phyloP scores from a whole-genome alignment of 2,329 filamentous ascomycete genomes.

The Pseudopithomyces maydicus region DNA sequence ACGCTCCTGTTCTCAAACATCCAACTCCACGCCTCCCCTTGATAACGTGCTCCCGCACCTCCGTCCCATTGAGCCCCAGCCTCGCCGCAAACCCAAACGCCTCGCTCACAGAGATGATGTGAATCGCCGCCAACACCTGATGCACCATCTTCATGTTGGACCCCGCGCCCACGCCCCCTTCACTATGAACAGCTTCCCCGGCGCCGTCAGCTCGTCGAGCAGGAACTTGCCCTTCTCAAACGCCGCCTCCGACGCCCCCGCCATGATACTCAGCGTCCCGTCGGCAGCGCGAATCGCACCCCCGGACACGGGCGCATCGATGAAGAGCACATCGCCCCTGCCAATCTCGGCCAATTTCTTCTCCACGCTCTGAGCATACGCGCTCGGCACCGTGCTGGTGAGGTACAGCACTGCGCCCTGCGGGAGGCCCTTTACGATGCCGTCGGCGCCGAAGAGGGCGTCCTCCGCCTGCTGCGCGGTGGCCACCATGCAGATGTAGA shows the following conservation, averaged over 20 bases:
- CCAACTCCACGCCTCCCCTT: slow-evolving; percentile 53
- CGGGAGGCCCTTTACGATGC: slow-evolving; percentile 58
- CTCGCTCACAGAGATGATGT: slow-evolving; percentile 62
- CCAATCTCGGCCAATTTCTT: slow-evolving; percentile 60
- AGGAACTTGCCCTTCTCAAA: slow-evolving; percentile 63
- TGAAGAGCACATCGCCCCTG: slow-evolving; percentile 66
- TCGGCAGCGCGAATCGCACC: slow-evolving; percentile 71
- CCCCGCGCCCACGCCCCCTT: slow-evolving; percentile 57
- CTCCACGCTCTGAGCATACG: slow-evolving; percentile 66
- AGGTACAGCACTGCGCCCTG: slow-evolving; percentile 66
- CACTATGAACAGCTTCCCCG: slow-evolving; percentile 62
- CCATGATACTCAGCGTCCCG: slow-evolving; percentile 78
- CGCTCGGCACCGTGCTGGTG: slow-evolving; percentile 72
- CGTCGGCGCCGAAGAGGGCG: slow-evolving; percentile 66
- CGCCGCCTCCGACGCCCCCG: slow-evolving; percentile 63
- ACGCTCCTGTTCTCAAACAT: slow-evolving; percentile 64
- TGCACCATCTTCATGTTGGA: slow-evolving; percentile 65
- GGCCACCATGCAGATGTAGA: slow-evolving; percentile 77
- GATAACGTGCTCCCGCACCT: slow-evolving; percentile 56
- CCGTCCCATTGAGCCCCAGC: slow-evolving; percentile 58
- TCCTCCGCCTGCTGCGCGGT: slow-evolving; percentile 71
- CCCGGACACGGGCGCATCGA: slow-evolving; percentile 76
- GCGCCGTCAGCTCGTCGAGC: slow-evolving; percentile 67
- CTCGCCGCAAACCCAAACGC: slow-evolving; percentile 62
- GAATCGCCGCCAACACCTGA: slow-evolving; percentile 63